Base-by-base conservation (phyloP, 768 basidiomycete species). In the Neoboletus magnificus region DNA sequence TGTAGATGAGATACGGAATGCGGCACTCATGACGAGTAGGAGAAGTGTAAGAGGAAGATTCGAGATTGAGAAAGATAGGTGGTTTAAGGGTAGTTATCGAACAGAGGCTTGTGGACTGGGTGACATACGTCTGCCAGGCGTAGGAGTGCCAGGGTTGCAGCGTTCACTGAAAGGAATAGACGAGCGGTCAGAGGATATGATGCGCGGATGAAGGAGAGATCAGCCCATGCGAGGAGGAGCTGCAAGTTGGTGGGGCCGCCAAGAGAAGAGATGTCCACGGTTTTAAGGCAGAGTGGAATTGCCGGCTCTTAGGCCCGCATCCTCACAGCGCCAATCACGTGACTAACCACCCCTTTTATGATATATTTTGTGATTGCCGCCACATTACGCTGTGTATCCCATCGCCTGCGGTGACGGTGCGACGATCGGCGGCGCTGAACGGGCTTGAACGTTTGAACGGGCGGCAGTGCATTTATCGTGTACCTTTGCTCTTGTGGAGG, bases 1-100 rank as follows among this genome's bases (percentile, higher is more conserved):
- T 9, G 84, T 79, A 55, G 85, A 74, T 25, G 87, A 80, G 57
- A 95, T 93, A 46, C 85, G 82, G 73, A 89, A 93, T 22, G 62
- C 62, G 18, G 71, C 70, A 44, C 72, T 69, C 78, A 79, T 78
- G 60, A 48, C 11, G 13, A 42, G 11, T 20, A 40, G 29, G 20
- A 50, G 16, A n/a, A 33, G 18, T 54, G n/a, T 18, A 49, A 5
- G 36, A 25, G 16, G 52, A 60, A 5, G 51, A 29, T 55, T 44
- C 7, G 52, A 40, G 50, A 50, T 32, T 27, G 22, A 44, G 35
- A 36, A 7, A 30, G 41, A 52, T 41, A 23, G n/a, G 23, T 44
- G 35, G 45, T 35, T 52, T 5, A 47, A 46, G 42, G 48, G 3
- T 27, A 47, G 40, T 49, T 68, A 61, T 57, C 58, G 61, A 57